Evolutionary conservation across 768 basidiomycete species (phyloP), one percentile per base, ranked within the genome.

Genomic region (Kwoniella sp.): DNA sequence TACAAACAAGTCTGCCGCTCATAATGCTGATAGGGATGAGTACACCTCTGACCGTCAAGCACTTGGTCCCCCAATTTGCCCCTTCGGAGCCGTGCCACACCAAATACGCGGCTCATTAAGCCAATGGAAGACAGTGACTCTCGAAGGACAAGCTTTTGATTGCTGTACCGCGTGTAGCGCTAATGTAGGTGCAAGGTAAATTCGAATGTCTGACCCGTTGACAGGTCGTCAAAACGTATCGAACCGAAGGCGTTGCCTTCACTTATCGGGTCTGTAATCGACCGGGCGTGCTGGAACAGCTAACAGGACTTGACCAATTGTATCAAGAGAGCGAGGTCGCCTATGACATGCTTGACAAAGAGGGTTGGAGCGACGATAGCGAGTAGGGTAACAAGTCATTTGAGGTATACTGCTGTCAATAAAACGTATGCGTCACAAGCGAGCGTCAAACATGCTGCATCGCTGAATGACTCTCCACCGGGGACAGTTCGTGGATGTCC

Each of bases 141-240:
- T 99, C 53, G 83, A 85, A 0, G 95, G 93, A 0, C 83, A 86
- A 2, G 88, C 90, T 1, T 99, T 87, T 69, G 81, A 84, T 47
- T 77, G 79, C 48, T 99, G 93, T 71, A 93, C 91, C 1, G 95
- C 89, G 0, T 99, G 95, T 68, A 87, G 86, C 47, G 83, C 87
- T 59, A 79, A 79, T 19, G 89, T 89, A 53, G 58, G 82, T 74
- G 2, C 3, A 4, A 0, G 12, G 29, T 36, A 6, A 3, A 28
- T 32, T 31, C 28, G 22, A 15, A 9, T 10, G 14, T 28, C 20
- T 22, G 10, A 19, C 11, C 33, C 11, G 15, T n/a, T 28, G 12
- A 8, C 38, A 90, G 88, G 83, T 95, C 15, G 55, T 96, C 27
- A 75, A 80, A n/a, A 86, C 84, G 10, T 99, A 96, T 71, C 83